phyloP scores from a whole-genome alignment of 2,329 filamentous ascomycete species.

The Didymella keratinophila region DNA sequence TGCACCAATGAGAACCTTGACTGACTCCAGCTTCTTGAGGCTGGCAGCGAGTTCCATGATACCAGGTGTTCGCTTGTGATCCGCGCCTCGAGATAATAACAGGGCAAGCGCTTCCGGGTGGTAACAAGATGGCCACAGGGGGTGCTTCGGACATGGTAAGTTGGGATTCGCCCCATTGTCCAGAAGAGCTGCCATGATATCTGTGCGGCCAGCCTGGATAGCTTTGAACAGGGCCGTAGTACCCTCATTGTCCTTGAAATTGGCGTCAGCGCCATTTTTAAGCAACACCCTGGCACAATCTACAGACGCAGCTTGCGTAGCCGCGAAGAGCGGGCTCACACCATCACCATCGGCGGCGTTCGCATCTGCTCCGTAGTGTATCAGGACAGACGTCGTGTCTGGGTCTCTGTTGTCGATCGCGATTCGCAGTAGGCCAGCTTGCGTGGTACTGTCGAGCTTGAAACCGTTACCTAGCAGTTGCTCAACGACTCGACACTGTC shows the following conservation, averaged over 20 bases:
- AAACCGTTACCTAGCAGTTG: conserved; percentile 42
- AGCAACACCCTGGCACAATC: conserved; percentile 56
- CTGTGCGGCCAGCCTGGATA: conserved; percentile 63
- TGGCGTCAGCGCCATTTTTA: conserved; percentile 35
- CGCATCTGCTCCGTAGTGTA: conserved; percentile 41
- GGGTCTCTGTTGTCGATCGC: conserved; percentile 8
- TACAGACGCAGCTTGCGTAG: conserved; percentile 36
- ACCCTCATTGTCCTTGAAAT: conserved; percentile 62
- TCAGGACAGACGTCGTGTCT: conserved; percentile 35
- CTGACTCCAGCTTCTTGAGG: conserved; percentile 69
- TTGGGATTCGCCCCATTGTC: conserved; percentile 72
- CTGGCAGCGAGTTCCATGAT: conserved; percentile 70
- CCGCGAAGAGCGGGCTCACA: conserved; percentile 38
- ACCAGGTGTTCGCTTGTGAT: conserved; percentile 66
- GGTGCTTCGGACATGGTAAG: conserved; percentile 72
- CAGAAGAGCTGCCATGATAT: conserved; percentile 63
- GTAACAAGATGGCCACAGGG: conserved; percentile 71
- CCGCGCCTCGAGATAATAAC: conserved; percentile 67
- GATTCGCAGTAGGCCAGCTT: conserved; percentile 1
- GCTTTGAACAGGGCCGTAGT: conserved; percentile 70
- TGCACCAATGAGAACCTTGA: conserved; percentile 64
- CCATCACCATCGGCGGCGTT: conserved; percentile 42
- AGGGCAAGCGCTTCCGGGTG: conserved; percentile 65
- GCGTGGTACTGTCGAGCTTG: conserved; percentile 30
- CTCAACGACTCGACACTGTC: conserved; percentile 67